A percentile compares a stretch with the other conserved stretches of the same genome.
Conservation (phyloP, 2,329 filamentous ascomycete species). For the Hypoxylon rubiginosum region DNA sequence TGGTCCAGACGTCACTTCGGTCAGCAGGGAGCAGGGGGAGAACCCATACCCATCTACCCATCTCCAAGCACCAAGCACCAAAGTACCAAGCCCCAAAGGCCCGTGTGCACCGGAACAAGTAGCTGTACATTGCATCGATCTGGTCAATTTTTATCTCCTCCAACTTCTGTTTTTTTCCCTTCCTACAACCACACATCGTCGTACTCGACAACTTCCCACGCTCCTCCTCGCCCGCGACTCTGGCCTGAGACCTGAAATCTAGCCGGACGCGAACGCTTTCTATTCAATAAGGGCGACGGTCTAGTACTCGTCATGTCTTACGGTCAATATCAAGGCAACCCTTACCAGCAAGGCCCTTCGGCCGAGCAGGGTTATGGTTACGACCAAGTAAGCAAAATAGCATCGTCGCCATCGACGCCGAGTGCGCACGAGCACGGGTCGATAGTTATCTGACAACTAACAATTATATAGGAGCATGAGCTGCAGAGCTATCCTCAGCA, state of each 20-base stretch:
- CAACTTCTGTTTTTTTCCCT: constrained; percentile 20
- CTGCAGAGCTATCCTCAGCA: constrained; percentile 63
- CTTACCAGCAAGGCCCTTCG: constrained; percentile 69
- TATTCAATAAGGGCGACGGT: constrained; percentile 27
- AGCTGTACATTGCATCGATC: constrained; percentile 7
- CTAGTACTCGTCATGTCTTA: constrained; percentile 67
- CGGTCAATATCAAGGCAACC: constrained; percentile 73
- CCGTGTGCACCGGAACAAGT: constrained; percentile 17
- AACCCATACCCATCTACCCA: background rate
- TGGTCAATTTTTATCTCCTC: constrained; percentile 20
- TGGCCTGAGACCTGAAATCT: constrained; percentile 16
- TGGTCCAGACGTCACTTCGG: constrained; percentile 38
- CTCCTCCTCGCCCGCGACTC: constrained; percentile 9
- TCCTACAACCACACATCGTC: constrained; percentile 24
- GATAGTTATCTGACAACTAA: constrained; percentile 20
- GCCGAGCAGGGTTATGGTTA: constrained; percentile 64
- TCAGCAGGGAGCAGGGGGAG: constrained; percentile 29
- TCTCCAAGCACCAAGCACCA: constrained; percentile 1
- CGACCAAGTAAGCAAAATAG: constrained; percentile 56
- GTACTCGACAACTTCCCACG: constrained; percentile 16
- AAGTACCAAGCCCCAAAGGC: constrained; percentile 21
- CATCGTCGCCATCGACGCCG: constrained; percentile 31
- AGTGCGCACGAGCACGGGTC: constrained; percentile 25
- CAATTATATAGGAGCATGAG: constrained; percentile 59
- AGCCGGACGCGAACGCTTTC: constrained; percentile 19